A percentile compares a stretch with the other conserved stretches of the same genome.
Evolutionary conservation across 1,139 yeast genomes (phyloP).

Genomic region (Protomyces lactucae-debilis): DNA sequence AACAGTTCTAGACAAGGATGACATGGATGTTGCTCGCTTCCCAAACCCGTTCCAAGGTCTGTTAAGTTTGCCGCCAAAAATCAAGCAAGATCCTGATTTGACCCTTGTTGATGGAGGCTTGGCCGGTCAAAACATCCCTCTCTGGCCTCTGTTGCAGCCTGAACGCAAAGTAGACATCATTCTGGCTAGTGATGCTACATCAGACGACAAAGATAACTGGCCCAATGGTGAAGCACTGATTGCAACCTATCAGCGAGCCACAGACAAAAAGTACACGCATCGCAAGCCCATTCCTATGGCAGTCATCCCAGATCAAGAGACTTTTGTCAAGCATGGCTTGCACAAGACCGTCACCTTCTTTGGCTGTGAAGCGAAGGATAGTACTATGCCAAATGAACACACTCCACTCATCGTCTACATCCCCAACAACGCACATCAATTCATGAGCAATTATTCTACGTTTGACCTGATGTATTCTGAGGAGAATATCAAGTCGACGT

Average conservation of each 20-base stretch:
- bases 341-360: slow-evolving; percentile 52
- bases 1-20: slow-evolving; percentile 35
- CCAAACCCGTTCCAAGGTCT: slow-evolving; percentile 67
- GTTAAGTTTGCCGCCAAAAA: slow-evolving; percentile 29
- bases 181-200: slow-evolving; percentile 82
- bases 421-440: slow-evolving; percentile 70
- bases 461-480: slow-evolving; percentile 54
- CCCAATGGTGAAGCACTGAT: slow-evolving; percentile 65
- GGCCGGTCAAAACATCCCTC: slow-evolving; percentile 73
- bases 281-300: slow-evolving; percentile 50
- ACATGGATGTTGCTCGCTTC: slow-evolving; percentile 63
- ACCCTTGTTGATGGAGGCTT: slow-evolving; percentile 84
- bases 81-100: slow-evolving; percentile 43
- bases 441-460: slow-evolving; percentile 67
- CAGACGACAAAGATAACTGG: slow-evolving; percentile 57
- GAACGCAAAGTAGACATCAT: slow-evolving; percentile 67
- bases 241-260: slow-evolving; percentile 55
- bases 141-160: slow-evolving; percentile 68
- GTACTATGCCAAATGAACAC: slow-evolving; percentile 34
- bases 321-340: slow-evolving; percentile 56
- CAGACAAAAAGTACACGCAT: slow-evolving; percentile 46
- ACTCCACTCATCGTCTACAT: slow-evolving; percentile 78
- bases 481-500: slow-evolving; percentile 58
- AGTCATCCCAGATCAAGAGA: slow-evolving; percentile 60
- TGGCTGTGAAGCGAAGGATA: slow-evolving; percentile 66